Conservation (phyloP, 2,329 filamentous ascomycete genomes). For the Cercospora sojina region DNA sequence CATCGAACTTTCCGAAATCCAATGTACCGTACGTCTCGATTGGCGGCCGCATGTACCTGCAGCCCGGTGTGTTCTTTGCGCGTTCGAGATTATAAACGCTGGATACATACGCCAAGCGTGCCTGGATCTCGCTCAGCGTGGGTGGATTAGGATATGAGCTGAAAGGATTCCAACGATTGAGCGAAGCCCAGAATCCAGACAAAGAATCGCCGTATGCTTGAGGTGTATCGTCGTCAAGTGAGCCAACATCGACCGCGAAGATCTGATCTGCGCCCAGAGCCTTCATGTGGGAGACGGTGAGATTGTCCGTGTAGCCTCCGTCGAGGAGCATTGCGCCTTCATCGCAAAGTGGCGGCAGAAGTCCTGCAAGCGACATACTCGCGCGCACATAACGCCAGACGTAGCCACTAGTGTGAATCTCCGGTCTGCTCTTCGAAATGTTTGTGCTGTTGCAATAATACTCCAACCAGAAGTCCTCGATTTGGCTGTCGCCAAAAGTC, state of each 20-base stretch:
- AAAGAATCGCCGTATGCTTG: slow-evolving; percentile 92
- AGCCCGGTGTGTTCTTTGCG: slow-evolving; percentile 86
- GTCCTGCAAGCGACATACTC: slow-evolving; percentile 91
- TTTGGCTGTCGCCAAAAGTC: slow-evolving; percentile 92
- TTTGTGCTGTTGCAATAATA: slow-evolving; percentile 99
- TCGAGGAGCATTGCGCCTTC: slow-evolving; percentile 96
- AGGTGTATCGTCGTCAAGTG: slow-evolving; percentile 85
- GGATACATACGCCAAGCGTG: slow-evolving; percentile 87
- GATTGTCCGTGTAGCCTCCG: slow-evolving; percentile 94
- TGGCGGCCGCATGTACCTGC: slow-evolving; percentile 93
- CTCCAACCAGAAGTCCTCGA: slow-evolving; percentile 98
- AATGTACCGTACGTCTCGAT: slow-evolving; percentile 91
- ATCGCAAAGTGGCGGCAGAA: slow-evolving; percentile 91
- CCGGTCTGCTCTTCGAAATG: slow-evolving; percentile 87
- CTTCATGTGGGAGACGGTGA: slow-evolving; percentile 97
- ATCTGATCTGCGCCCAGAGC: slow-evolving; percentile 88
- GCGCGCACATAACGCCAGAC: slow-evolving; percentile 96
- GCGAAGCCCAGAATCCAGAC: slow-evolving; percentile 89
- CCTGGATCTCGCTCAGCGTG: slow-evolving; percentile 93
- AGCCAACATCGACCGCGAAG: slow-evolving; percentile 92
- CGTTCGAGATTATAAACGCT: slow-evolving; percentile 92
- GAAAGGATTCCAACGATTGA: slow-evolving; percentile 97
- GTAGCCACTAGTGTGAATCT: slow-evolving; percentile 94
- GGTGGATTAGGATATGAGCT: slow-evolving; percentile 86
- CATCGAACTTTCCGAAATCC: slow-evolving; percentile 96